Evolutionary conservation across 306 rosid species (phyloP).

Genomic region (Vigna unguiculata): DNA sequence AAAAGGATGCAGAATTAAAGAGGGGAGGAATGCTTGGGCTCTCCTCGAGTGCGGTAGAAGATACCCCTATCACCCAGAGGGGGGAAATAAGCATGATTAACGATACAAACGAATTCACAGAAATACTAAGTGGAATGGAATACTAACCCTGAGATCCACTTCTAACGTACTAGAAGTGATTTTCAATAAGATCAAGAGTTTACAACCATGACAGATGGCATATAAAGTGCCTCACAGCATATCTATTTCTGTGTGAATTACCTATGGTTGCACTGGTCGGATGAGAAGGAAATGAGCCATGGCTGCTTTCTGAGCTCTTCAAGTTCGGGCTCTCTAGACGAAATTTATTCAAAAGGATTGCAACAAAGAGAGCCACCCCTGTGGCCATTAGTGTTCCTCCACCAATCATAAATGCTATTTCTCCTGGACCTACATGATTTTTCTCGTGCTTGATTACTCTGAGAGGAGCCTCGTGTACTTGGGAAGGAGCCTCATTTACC

Average conservation of each 20-base stretch:
- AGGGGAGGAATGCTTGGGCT: conserved; percentile 53
- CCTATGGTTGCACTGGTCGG: conserved; percentile 61
- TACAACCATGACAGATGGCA: conserved; percentile 13
- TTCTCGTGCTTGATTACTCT: conserved; percentile 44
- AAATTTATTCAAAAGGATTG: conserved; percentile 51
- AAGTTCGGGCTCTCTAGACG: conserved; percentile 39
- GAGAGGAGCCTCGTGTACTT: conserved; percentile 45
- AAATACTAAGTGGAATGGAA: conserved; percentile 15
- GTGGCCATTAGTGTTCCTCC: conserved; percentile 67
- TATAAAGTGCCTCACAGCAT: background rate
- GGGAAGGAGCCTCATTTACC: background rate
- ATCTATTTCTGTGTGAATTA: conserved; percentile 43
- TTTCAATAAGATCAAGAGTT: conserved; percentile 18
- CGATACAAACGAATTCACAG: background rate
- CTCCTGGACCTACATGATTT: conserved; percentile 63
- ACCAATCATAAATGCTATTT: conserved; percentile 68
- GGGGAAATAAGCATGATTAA: background rate
- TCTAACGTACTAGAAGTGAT: background rate
- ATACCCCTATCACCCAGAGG: conserved; percentile 42
- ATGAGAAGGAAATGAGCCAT: conserved; percentile 50
- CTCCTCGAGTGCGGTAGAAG: conserved; percentile 51
- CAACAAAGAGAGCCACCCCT: conserved; percentile 58
- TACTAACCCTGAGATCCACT: conserved; percentile 1
- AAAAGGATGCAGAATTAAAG: conserved; percentile 50
- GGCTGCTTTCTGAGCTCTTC: conserved; percentile 43